Base-by-base conservation (phyloP, 805 yeast species). In the Blastobotrys americana region DNA sequence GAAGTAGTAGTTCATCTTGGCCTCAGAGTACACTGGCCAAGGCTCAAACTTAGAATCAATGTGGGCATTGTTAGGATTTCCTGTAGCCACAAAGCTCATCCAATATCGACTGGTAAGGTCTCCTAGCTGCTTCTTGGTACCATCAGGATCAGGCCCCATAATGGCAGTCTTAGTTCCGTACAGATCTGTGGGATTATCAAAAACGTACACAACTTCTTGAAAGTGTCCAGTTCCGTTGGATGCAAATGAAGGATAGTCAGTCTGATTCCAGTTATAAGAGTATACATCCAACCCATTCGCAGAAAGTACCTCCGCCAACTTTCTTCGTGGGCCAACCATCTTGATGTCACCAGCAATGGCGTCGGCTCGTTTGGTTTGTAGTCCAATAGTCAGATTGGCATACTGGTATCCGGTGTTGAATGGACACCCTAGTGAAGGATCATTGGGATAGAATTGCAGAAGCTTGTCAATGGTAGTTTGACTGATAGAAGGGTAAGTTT, bases 351-450 rank as follows among this genome's bases (percentile, higher is more conserved):
- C 51, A 3, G 41, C 27, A 22, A 51, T n/a, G 4, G 54, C 46
- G 6, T 46, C 49, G 6, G 39, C 15, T 8, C 54, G 50, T 34
- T 51, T 51, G 27, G 5, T 49, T 37, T 49, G 45, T 5, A 46
- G 3, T 13, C 44, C 43, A 35, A 42, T 43, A 16, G 28, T 20
- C 13, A 15, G 13, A 25, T 25, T 25, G 31, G 31, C 8, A 13
- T 25, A 25, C 13, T 25, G 31, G 10, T 8, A 20, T 5, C 51
- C 49, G 5, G 52, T 47, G n/a, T 41, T 25, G 43, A 44, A 47
- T 9, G 54, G 53, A 13, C 47, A 47, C 9, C 55, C 55, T 4
- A 21, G 34, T 5, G 42, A 8, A 5, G 54, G 48, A 17, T 37
- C 42, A 25, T 37, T 33, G 10, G 55, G 54, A 37, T 51, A 51